Conservation (phyloP, 2,329 filamentous ascomycete species). For the Pseudonectria foliicola region DNA sequence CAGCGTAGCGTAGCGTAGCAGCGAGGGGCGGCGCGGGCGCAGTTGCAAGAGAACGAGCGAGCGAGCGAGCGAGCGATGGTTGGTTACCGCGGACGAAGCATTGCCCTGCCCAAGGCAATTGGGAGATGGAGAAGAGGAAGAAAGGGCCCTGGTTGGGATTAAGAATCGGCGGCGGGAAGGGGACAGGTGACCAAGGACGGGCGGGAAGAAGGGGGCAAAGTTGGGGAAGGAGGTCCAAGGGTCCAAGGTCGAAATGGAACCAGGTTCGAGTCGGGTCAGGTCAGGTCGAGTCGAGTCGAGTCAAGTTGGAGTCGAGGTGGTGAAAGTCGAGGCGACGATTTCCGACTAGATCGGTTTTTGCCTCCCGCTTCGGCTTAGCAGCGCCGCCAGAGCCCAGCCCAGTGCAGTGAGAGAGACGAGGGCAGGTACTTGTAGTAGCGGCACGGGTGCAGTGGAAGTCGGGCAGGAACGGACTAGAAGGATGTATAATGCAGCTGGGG, state of each 20-base stretch:
- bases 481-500: too few species aligned
- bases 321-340: conserved; percentile 11
- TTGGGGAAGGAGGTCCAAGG: conserved; percentile 13
- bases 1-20: conserved; percentile 9
- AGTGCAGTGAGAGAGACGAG: background rate
- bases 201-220: conserved; percentile 18
- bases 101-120: conserved; percentile 32
- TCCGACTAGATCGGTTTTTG: too few species aligned
- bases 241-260: conserved; percentile 6
- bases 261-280: conserved; percentile 15
- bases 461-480: too few species aligned
- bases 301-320: conserved; percentile 23
- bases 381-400: conserved; percentile 10
- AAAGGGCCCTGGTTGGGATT: background rate
- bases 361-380: conserved; percentile 4
- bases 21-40: too few species aligned
- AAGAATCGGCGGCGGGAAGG: conserved; percentile 5
- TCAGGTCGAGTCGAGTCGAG: conserved; percentile 16
- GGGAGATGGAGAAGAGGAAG: conserved; percentile 14
- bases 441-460: too few species aligned
- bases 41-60: too few species aligned
- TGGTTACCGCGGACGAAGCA: conserved; percentile 32
- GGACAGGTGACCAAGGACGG: conserved; percentile 2
- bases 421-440: too few species aligned
- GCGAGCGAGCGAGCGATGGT: background rate